Evolutionary conservation across 768 basidiomycete genomes (phyloP), one percentile per base, ranked within the genome.

Genomic region (Lanmaoa pseudosensibilis): DNA sequence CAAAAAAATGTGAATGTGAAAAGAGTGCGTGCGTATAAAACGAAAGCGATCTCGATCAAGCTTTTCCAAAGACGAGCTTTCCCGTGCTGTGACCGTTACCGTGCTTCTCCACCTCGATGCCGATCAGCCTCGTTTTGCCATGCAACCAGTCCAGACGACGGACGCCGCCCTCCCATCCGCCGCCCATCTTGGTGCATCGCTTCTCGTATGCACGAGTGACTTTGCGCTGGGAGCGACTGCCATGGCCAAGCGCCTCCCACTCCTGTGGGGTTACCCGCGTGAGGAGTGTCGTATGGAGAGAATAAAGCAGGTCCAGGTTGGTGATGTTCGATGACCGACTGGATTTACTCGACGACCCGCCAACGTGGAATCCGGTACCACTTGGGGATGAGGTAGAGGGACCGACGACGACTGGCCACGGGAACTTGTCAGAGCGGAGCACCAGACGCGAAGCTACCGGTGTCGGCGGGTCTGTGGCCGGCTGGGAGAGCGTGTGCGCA

Each of bases 161-260:
- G 30, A 89, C 83, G n/a, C 87, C 87, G 19, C 78, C 77, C 27
- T 86, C 84, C 85, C 85, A 86, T 13, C 83, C 85, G 2, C 82
- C 85, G 27, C 84, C 85, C 85, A 81, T 77, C 60, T 75, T 77
- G 53, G 75, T 72, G 56, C 87, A 88, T 33, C 87, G 74, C 58
- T 78, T 77, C 67, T 87, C 82, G 62, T 87, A 88, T 34, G 85
- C 84, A 27, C 75, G 75, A 18, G 84, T 77, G 18, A 84, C 79
- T 58, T 80, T 81, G 47, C 83, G 78, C 66, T 88, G 86, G 25
- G 76, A 75, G 4, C 78, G 77, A 61, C 80, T 82, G 13, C 80
- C 79, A 47, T 78, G 73, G 0, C 83, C 84, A 5, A 88, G 76
- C 0, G 76, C 69, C 46, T 80, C 80, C 87, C 87, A 89, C 61